Evolutionary conservation across 305 asterid genomes (phyloP), one percentile per base, ranked within the genome.

Genomic region (Fraxinus ornus): DNA sequence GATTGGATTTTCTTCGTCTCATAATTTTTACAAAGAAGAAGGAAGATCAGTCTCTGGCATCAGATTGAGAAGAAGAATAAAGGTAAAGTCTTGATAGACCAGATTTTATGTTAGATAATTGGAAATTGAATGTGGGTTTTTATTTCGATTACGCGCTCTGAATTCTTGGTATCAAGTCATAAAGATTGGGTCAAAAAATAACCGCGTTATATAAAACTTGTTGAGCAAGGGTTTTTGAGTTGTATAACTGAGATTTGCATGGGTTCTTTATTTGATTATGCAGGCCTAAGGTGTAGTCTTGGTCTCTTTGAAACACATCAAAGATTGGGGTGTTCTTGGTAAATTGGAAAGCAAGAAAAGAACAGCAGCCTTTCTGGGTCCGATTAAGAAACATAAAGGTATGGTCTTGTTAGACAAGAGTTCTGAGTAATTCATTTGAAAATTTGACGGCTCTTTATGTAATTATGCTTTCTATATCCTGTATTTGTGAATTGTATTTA

Each of bases 21-120:
- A 73, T 76, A 39, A 17, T 73, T 35, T 64, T 24, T 32, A 60
- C 52, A 26, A 77, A 5, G 57, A 64, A 22, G 81, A 83, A 55
- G 66, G 74, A 75, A 26, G 70, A 47, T 13, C 79, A 36, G 35
- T 36, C 19, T 44, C 80, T 75, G 74, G 80, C 35, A 62, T 72
- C 79, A 47, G 36, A 83, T 79, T 33, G 76, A 75, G 84, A 83
- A 81, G 78, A 79, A 68, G 75, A 75, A 52, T 75, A 41, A 72
- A 33, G 66, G 77, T 70, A 33, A 26, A 66, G 19, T 13, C 60
- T 47, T 10, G 64, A 41, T 68, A 44, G 32, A 21, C 36, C 37
- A 10, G 55, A 37, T 33, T 79, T 39, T 64, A 33, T 26, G 73
- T 41, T 41, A 47, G 55, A 33, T 81, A 44, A 68, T 70, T 55